Percentiles rank a stretch among this genome's conserved stretches.
Conservation (phyloP, 78 protist species). For the Isochrysis galbana region DNA sequence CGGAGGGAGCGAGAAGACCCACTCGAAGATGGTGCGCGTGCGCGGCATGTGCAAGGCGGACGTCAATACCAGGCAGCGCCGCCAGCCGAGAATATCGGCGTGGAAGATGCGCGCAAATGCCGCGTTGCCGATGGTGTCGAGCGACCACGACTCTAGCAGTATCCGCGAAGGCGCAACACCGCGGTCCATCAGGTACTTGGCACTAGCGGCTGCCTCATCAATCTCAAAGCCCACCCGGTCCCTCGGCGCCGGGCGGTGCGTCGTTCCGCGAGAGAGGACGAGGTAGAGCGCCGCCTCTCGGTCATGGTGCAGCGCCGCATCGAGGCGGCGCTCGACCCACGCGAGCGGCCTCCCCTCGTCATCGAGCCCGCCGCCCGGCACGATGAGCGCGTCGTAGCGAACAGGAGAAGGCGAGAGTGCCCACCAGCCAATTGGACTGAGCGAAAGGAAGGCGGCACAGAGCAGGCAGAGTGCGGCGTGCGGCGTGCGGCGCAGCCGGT, state of each 20-base stretch:
- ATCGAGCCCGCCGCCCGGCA: not conserved
- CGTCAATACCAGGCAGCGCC: not conserved
- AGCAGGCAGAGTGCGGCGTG: too few species aligned
- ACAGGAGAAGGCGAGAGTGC: not conserved
- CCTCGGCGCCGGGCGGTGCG: slow-evolving; percentile 15
- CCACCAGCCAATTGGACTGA: not conserved
- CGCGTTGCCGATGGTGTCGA: slow-evolving; percentile 60
- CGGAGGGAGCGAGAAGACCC: slow-evolving; percentile 25
- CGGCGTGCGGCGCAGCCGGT: not conserved
- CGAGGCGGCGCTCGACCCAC: slow-evolving; percentile 1
- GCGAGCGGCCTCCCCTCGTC: not conserved
- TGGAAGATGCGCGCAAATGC: slow-evolving; percentile 12
- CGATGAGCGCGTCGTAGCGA: not conserved
- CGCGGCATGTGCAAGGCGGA: slow-evolving; percentile 37
- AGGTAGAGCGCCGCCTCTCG: not conserved
- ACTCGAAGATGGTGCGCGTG: slow-evolving; percentile 40
- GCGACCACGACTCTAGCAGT: not conserved
- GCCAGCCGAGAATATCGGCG: slow-evolving; percentile 17
- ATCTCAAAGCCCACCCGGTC: not conserved
- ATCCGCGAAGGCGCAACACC: not conserved
- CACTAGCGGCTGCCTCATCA: not conserved
- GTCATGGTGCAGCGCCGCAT: not conserved
- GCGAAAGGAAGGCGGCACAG: too few species aligned
- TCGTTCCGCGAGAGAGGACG: slow-evolving; percentile 10
- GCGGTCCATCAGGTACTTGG: not conserved